Evolutionary conservation across 306 rosid species (phyloP), one percentile per base, ranked within the genome.

Genomic region (Neltuma alba): DNA sequence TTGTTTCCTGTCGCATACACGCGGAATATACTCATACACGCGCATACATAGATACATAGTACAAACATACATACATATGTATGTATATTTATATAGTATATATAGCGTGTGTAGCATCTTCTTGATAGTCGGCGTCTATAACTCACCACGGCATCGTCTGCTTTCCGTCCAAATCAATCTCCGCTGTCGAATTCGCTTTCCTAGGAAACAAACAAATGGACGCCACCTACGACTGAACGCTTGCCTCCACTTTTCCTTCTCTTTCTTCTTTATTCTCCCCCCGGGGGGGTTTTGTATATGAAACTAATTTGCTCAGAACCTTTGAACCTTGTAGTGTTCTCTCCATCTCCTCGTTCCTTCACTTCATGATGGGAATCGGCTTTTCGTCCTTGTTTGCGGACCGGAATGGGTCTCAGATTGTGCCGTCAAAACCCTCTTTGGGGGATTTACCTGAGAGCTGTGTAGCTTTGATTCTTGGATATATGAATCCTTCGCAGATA

Each of bases 401-500:
- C 63, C 83, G 50, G 21, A 81, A 44, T 38, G 75, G 72, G 42
- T 85, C 80, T 54, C 6, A 36, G 37, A 60, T 73, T 10, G 41
- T 42, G 66, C 82, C 67, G 4, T 20, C 90, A 8, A 81, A 57
- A 31, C 86, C 92, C 14, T 66, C 78, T 34, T 85, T 95, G 41
- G 99, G 88, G 1, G 94, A 95, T 23, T 85, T 95, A 44, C 98
- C 99, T 5, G 99, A 95, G 86, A 76, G 89, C 40, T 93, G 97
- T 55, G 88, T 85, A 2, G 98, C 99, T 18, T 50, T 55, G 72
- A 87, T 93, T 74, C 74, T 95, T 68, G 82, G 74, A 0, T 83
- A 88, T 60, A 80, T 95, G 94, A 91, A 85, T n/a, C 98, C 99
- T 9, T 84, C 91, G 7, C 88, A 90, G 88, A 93, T 95, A 78